Base-by-base conservation (phyloP, 257 asterid species). In the Scutellaria galericulata region DNA sequence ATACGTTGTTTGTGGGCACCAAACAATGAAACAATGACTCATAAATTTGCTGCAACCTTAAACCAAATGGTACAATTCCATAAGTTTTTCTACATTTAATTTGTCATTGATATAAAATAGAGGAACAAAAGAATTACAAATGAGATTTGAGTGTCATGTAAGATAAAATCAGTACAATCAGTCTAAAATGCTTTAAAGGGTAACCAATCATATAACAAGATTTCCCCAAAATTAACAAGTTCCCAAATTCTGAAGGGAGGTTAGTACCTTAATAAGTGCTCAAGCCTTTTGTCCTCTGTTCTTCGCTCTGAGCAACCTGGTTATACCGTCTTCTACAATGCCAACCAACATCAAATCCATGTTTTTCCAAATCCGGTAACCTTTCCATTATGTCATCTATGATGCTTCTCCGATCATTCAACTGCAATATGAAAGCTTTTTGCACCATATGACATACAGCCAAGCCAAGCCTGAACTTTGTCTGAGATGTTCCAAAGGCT, bases 401-500 rank as follows among this genome's bases (percentile, higher is more conserved):
- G 71, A 58, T 45, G 79, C 85, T 75, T 68, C 64, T 60, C 2
- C 90, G 82, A 68, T 80, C 88, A 11, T 70, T 77, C 60, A 78
- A 69, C 71, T 53, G 87, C 78, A 93, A 66, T 61, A 63, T 84
- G n/a, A 81, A 74, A 44, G 80, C 70, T 75, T 73, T 91, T 52
- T 83, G 95, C 31, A 88, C 92, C 59, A 82, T 62, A 69, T 7
- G 80, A 47, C 91, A 96, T 51, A 92, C 82, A 55, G 98, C 97
- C 69, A 80, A 58, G 40, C 97, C 97, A 79, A 96, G 7, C 97
- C 90, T 2, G 76, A 70, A 77, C 89, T 80, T 72, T 90, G 96
- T 74, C 80, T 84, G n/a, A 59, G 70, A 8, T 74, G 42, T 50
- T 57, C 70, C 71, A 92, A 67, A 39, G 96, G 92, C 64, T 41